These are phyloP conservation scores for Atkinsonella texensis DNA, from an alignment of 2,329 filamentous ascomycete species.

Conservation along the genomic window DNA sequence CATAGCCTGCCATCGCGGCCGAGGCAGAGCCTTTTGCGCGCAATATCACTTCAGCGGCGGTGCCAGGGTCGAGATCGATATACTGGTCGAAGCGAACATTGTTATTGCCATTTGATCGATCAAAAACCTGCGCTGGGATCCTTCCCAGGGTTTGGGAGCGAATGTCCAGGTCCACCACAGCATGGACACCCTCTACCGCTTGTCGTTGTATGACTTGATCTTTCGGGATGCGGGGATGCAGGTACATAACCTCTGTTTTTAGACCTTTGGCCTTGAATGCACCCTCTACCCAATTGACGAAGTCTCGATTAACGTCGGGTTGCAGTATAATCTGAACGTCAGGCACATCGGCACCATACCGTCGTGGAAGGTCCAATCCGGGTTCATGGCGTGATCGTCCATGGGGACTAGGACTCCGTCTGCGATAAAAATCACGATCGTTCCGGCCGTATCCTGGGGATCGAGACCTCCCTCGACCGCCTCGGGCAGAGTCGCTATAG, in stretches of 20 bases:
- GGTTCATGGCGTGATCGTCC: conserved; percentile 34
- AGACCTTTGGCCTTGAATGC: conserved; percentile 62
- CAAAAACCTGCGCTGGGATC: conserved; percentile 75
- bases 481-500: conserved; percentile 26
- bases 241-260: conserved; percentile 65
- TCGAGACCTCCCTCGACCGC: conserved; percentile 52
- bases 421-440: conserved; percentile 43
- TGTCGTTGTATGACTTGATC: conserved; percentile 73
- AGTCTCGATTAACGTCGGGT: conserved; percentile 65
- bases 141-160: conserved; percentile 58
- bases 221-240: conserved; percentile 65
- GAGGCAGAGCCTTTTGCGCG: conserved; percentile 46
- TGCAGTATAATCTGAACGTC: conserved; percentile 82
- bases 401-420: conserved; percentile 59
- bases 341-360: conserved; percentile 64
- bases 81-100: conserved; percentile 84
- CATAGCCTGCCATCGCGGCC: conserved; percentile 15
- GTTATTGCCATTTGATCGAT: conserved; percentile 59
- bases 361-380: conserved; percentile 59
- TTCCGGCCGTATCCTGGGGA: conserved; percentile 43
- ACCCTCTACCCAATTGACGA: conserved; percentile 70
- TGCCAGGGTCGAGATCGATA: conserved; percentile 62
- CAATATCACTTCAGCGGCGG: conserved; percentile 70
- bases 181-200: conserved; percentile 78
- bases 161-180: conserved; percentile 65